Conservation (phyloP, 768 basidiomycete species). For the Sarcodon sp. region DNA sequence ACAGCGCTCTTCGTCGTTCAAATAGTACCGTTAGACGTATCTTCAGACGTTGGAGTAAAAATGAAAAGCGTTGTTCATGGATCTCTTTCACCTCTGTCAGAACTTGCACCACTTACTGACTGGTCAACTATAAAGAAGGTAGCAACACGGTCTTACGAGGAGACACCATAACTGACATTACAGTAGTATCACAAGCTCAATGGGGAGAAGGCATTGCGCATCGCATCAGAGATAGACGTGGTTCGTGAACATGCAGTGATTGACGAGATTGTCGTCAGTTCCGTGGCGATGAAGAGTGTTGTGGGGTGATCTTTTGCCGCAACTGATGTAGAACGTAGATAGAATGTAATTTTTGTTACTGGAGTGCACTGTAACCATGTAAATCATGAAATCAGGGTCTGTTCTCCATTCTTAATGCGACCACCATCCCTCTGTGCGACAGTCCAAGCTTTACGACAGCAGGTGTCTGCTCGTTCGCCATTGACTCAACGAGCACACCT, state of each 20-base stretch:
- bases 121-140: conserved; percentile 72
- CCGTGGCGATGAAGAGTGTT: conserved; percentile 75
- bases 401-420: too few relatives aligned
- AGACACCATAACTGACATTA: conserved; percentile 25
- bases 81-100: conserved; percentile 30
- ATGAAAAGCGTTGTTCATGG: conserved; percentile 55
- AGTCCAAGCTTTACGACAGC: too few relatives aligned
- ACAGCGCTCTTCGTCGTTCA: conserved; percentile 62
- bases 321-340: too few relatives aligned
- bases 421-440: too few relatives aligned
- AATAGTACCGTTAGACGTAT: conserved; percentile 29
- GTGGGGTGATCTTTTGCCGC: conserved; percentile 14
- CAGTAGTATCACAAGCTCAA: conserved; percentile 64
- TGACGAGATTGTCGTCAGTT: conserved; percentile 61
- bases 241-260: conserved; percentile 27
- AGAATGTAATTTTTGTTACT: not conserved
- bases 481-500: too few relatives aligned
- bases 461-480: too few relatives aligned
- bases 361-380: not conserved
- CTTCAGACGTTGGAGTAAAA: conserved; percentile 22
- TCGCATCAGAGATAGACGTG: conserved; percentile 18
- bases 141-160: not conserved
- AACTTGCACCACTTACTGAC: conserved; percentile 41
- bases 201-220: conserved; percentile 28
- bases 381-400: not conserved